A percentile compares a stretch with the other conserved stretches of the same genome.
phyloP scores from a whole-genome alignment of 805 yeast genomes.

The Wickerhamomyces chaumierensis region DNA sequence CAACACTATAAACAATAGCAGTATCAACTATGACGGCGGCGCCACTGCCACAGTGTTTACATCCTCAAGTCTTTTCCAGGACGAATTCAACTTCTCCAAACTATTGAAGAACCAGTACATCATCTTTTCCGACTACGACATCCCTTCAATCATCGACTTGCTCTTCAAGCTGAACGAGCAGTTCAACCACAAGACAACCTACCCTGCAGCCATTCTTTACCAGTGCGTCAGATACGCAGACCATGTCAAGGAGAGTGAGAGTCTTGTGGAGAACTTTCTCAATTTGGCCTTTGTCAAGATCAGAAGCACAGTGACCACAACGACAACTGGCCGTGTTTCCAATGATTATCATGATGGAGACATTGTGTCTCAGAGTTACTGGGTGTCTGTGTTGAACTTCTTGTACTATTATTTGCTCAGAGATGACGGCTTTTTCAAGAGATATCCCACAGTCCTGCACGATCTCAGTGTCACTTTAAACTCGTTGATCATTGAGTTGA shows the following conservation, averaged over 20 bases:
- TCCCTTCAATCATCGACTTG: conserved; percentile 62
- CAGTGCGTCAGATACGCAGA: conserved; percentile 66
- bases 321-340: conserved; percentile 50
- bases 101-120: conserved; percentile 48
- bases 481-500: conserved; percentile 51
- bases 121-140: conserved; percentile 48
- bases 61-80: conserved; percentile 5
- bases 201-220: conserved; percentile 60
- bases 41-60: too few species aligned
- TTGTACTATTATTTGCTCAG: conserved; percentile 67
- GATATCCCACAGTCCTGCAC: conserved; percentile 49
- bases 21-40: conserved; percentile 3
- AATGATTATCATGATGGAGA: conserved; percentile 38
- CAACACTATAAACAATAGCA: conserved; percentile 1
- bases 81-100: conserved; percentile 44
- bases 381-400: conserved; percentile 76
- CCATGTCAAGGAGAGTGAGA: conserved; percentile 39
- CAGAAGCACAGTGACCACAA: conserved; percentile 46
- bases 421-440: conserved; percentile 45
- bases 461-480: conserved; percentile 45
- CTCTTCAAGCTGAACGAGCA: conserved; percentile 50
- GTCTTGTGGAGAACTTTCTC: conserved; percentile 46
- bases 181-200: conserved; percentile 31
- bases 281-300: conserved; percentile 52
- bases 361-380: conserved; percentile 65